Conservation (phyloP, 2,329 filamentous ascomycete genomes). For the Curvularia eragrostidis region DNA sequence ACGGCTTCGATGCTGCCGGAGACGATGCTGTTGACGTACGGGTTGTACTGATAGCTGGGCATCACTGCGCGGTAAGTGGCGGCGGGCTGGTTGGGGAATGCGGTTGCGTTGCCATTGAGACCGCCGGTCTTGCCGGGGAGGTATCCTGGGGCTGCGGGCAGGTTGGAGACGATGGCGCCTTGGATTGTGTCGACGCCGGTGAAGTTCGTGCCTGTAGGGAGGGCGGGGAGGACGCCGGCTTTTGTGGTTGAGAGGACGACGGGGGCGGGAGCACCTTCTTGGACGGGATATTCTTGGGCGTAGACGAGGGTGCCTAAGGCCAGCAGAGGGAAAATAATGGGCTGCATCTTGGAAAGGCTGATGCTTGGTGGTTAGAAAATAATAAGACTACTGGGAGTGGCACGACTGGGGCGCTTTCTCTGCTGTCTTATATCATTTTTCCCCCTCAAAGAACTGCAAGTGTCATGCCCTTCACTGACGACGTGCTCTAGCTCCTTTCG, state of each 20-base stretch:
- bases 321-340: constrained; percentile 15
- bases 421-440: background rate
- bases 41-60: constrained; percentile 32
- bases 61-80: constrained; percentile 35
- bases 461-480: background rate
- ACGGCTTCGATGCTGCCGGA: constrained; percentile 43
- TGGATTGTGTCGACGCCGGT: constrained; percentile 33
- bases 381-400: background rate
- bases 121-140: constrained; percentile 19
- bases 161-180: constrained; percentile 34
- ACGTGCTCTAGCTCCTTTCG: background rate
- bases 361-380: background rate
- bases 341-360: constrained; percentile 3
- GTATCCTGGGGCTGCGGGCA: constrained; percentile 31
- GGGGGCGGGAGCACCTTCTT: constrained; percentile 26
- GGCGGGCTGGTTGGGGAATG: constrained; percentile 27
- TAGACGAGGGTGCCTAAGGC: constrained; percentile 20
- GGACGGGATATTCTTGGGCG: constrained; percentile 23
- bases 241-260: constrained; percentile 28
- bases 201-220: constrained; percentile 28
- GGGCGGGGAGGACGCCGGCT: constrained; percentile 31
- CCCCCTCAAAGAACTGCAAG: background rate
- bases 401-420: background rate
- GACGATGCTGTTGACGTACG: constrained; percentile 27
- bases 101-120: constrained; percentile 29